Conservation (phyloP, 805 yeast genomes). For the Metschnikowia picachoensis region DNA sequence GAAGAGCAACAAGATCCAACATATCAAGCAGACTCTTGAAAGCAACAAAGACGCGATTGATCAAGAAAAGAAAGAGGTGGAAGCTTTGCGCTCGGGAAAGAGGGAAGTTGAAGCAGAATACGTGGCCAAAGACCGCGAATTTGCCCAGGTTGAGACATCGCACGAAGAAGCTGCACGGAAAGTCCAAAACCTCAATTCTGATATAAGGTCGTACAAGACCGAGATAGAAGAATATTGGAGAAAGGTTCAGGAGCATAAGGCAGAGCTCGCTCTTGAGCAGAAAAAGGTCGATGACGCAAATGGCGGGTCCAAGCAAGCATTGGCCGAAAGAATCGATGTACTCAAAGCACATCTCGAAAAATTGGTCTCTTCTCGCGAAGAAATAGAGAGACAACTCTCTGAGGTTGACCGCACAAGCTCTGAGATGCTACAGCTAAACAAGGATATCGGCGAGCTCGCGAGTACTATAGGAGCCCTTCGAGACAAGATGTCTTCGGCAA, state of each 20-base stretch:
- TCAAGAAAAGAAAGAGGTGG: not conserved
- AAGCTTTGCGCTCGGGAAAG: not conserved
- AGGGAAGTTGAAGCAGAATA: not conserved
- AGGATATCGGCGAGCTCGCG: conserved; percentile 10
- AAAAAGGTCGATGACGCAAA: conserved; percentile 35
- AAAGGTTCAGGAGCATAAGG: conserved; percentile 14
- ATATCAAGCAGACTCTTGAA: conserved; percentile 21
- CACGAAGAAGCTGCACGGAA: conserved; percentile 9
- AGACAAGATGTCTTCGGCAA: conserved; percentile 9
- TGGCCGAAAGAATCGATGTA: conserved; percentile 19
- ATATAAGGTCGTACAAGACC: conserved; percentile 14
- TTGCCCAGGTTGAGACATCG: conserved; percentile 4
- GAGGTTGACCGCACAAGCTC: conserved; percentile 6
- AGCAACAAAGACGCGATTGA: conserved; percentile 2
- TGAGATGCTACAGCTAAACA: conserved; percentile 9
- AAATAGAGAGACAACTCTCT: conserved; percentile 7
- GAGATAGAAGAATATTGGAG: conserved; percentile 20
- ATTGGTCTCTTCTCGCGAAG: conserved; percentile 8
- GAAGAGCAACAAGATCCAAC: conserved; percentile 12
- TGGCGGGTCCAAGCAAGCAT: conserved; percentile 42
- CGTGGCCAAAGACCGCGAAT: not conserved
- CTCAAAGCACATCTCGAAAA: conserved; percentile 10
- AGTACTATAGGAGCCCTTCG: conserved; percentile 2
- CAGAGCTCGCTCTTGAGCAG: conserved; percentile 31
- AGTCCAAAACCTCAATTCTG: conserved; percentile 10